Evolutionary conservation across 2,329 filamentous ascomycete genomes (phyloP), one percentile per base, ranked within the genome.

Genomic region (Arthrocladium fulminans): DNA sequence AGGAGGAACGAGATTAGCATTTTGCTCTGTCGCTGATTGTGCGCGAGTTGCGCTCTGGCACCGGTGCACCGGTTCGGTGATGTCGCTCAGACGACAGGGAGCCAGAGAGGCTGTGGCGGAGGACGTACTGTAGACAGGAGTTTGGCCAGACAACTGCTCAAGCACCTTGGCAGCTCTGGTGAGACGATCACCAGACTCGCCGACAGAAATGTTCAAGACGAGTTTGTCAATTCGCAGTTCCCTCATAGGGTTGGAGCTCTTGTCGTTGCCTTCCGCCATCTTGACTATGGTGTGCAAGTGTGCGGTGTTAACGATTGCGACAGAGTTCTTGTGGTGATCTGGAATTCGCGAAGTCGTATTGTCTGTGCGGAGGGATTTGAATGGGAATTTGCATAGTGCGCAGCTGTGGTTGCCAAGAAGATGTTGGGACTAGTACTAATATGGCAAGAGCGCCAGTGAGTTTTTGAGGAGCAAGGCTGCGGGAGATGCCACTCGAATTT

Each of bases 181-280:
- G 72, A 98, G 85, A 84, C 92, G 94, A 79, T 98, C 92, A 87
- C 92, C 92, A 84, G 90, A 97, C 81, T 98, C 92, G 77, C 92
- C 92, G 67, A 98, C 92, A 65, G 87, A 96, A 77, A 96, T 96
- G 84, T 96, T 96, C 72, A 96, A 86, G 74, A 95, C 89, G 73
- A 96, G 87, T 81, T 96, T 96, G 79, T 94, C 88, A 77, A 96
- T 92, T 80, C 88, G 88, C 72, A 97, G 87, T 80, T 98, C 90
- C 80, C 89, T 87, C 92, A 98, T 98, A 79, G 92, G 90, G 83
- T 98, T 98, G 73, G 80, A 77, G 72, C 79, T 73, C 82, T 97
- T 96, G 67, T 80, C 76, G 67, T 74, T 76, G 67, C 68, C 67
- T 72, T 90, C 86, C 73, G 84, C 77, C 65, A 72, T 69, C 48